Percentiles rank a stretch among this genome's conserved stretches.
phyloP scores from a whole-genome alignment of 164 flowering plant genomes.

The Magnolia sinica region DNA sequence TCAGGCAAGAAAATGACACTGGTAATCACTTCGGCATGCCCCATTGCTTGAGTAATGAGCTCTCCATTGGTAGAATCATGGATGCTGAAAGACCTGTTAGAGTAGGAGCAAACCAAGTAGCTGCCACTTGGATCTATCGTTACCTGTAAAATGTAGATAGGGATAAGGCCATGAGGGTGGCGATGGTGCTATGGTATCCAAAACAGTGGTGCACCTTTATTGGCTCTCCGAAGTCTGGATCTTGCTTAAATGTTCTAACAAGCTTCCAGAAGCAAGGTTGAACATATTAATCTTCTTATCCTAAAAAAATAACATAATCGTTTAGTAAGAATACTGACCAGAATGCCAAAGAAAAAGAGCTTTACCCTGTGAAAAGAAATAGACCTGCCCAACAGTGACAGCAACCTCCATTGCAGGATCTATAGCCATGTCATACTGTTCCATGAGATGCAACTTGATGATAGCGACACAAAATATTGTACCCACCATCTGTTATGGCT shows the following conservation, averaged over 20 bases:
- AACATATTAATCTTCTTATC: slow-evolving; percentile 66
- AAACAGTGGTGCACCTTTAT: slow-evolving; percentile 45
- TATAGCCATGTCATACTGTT: slow-evolving; percentile 61
- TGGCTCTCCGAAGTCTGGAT: slow-evolving; percentile 57
- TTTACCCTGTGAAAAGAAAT: background rate
- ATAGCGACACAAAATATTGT: slow-evolving; percentile 25
- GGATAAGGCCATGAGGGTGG: background rate
- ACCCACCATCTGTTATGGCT: slow-evolving; percentile 26
- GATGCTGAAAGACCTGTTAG: slow-evolving; percentile 61
- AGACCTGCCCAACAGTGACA: slow-evolving; percentile 71
- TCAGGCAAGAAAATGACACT: slow-evolving; percentile 68
- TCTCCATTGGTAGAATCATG: slow-evolving; percentile 56
- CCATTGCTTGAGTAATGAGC: slow-evolving; percentile 50
- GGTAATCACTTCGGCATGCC: slow-evolving; percentile 65
- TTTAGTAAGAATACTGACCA: background rate
- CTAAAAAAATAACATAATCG: slow-evolving; percentile 23
- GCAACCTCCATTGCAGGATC: slow-evolving; percentile 49
- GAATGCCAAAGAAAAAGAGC: background rate
- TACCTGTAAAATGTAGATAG: slow-evolving; percentile 36
- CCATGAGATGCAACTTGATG: slow-evolving; percentile 55
- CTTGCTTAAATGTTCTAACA: slow-evolving; percentile 48
- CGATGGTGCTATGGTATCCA: slow-evolving; percentile 3
- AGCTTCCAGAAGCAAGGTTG: slow-evolving; percentile 48
- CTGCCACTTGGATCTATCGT: slow-evolving; percentile 66
- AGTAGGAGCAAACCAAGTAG: slow-evolving; percentile 67